Evolutionary conservation across 140 eudicot species (phyloP).

Genomic region (Ambrosia hybrid): DNA sequence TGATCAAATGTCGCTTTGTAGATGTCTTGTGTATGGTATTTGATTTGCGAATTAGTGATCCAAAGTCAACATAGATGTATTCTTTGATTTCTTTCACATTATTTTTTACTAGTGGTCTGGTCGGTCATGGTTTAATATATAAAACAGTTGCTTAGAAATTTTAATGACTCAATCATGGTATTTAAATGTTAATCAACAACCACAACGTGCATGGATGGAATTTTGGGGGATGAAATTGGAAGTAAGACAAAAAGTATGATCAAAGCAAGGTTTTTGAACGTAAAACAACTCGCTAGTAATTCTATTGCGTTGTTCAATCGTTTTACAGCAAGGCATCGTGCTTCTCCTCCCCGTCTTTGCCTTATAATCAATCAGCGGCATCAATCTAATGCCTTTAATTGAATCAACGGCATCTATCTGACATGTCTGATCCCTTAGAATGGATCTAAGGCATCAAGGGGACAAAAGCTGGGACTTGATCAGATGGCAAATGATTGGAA

Average conservation of each 20-base stretch:
- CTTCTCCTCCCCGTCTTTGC: too few relatives aligned
- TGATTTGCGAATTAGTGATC: constrained; percentile 2
- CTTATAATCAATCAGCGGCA: too few relatives aligned
- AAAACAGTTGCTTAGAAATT: constrained; percentile 25
- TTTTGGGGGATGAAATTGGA: constrained; percentile 34
- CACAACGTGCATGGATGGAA: constrained; percentile 53
- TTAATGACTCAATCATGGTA: constrained; percentile 24
- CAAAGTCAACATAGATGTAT: constrained; percentile 20
- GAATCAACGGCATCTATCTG: too few relatives aligned
- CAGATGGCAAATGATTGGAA: too few relatives aligned
- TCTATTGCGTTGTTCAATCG: constrained; percentile 65
- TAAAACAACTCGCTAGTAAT: constrained; percentile 61
- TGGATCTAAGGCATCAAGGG: too few relatives aligned
- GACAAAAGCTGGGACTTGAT: too few relatives aligned
- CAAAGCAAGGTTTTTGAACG: constrained; percentile 56
- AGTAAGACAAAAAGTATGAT: constrained; percentile 50
- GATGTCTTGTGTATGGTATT: background rate
- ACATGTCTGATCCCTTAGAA: too few relatives aligned
- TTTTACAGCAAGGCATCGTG: constrained; percentile 63
- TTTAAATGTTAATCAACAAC: background rate
- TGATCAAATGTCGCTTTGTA: too few relatives aligned
- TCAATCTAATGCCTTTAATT: too few relatives aligned
- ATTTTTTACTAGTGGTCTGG: constrained; percentile 11
- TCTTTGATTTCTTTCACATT: background rate
- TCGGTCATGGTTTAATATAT: constrained; percentile 22